Evolutionary conservation across 108 stramenopile species (phyloP), one percentile per base, ranked within the genome.

Genomic region (Conticribra guillardii): DNA sequence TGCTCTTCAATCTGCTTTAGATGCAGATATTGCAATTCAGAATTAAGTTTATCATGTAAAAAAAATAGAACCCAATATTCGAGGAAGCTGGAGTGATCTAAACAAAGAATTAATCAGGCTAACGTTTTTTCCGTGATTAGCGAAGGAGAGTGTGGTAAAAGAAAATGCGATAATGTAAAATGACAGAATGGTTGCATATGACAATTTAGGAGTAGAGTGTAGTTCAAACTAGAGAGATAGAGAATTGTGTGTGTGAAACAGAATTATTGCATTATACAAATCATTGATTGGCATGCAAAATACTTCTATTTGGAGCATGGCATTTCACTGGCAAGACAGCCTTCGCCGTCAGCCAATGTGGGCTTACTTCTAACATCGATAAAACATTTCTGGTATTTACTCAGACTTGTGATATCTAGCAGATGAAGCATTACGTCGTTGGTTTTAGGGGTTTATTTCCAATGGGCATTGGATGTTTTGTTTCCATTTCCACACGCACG

Each of bases 11-110:
- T 62, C 52, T 22, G 84, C 79, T 16, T 47, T 86, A 22, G 69
- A 64, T 46, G 60, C 66, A 31, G 89, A 88, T 31, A 80, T 83
- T 47, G 83, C 67, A 26, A 72, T 80, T 48, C 62, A 76, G 30
- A 56, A 64, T 34, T 71, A 28, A 49, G n/a, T 0, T n/a, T n/a
- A n/a, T n/a, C n/a, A n/a, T n/a, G n/a, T n/a, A n/a, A n/a, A n/a
- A n/a, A n/a, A n/a, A n/a, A n/a, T n/a, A n/a, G n/a, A n/a, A 41
- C 5, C 37, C 11, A 41, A 41, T 41, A 41, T 41, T 41, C 11
- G 37, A 41, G 11, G 37, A 9, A 5, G 37, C 37, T 41, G 37
- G 11, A 41, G 11, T 5, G 5, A 9, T 41, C 5, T 41, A 41
- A 41, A 11, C 37, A 41, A 5, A 41, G 11, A 9, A 41, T 5